These are phyloP conservation scores for Pezicula carpinea DNA, from an alignment of 2,329 filamentous ascomycete species.

Conservation along the genomic window DNA sequence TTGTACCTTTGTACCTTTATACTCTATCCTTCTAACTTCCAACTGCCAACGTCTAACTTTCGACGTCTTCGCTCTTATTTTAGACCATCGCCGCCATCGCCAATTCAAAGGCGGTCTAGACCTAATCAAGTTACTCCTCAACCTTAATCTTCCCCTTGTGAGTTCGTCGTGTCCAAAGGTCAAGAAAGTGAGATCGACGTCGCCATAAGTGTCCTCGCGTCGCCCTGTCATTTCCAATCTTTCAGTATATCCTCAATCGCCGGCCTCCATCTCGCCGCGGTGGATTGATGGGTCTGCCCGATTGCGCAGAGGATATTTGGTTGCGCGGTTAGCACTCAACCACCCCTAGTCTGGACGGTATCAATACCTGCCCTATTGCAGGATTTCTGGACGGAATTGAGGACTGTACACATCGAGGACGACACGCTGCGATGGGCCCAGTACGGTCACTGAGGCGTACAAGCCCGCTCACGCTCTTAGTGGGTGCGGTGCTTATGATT, in stretches of 20 bases:
- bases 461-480: conserved; percentile 69
- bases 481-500: conserved; percentile 68
- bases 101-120: not conserved
- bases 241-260: not conserved
- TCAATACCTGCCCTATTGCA: conserved; percentile 19
- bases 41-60: too few species aligned
- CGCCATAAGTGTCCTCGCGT: too few species aligned
- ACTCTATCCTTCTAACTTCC: too few species aligned
- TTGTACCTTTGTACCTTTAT: too few species aligned
- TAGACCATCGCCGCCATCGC: not conserved
- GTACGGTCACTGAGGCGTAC: conserved; percentile 72
- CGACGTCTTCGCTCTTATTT: not conserved
- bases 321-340: not conserved
- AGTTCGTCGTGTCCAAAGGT: not conserved
- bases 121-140: not conserved
- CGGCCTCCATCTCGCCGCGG: not conserved
- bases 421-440: conserved; percentile 45
- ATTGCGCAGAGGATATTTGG: conserved; percentile 5
- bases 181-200: not conserved
- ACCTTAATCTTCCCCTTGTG: not conserved
- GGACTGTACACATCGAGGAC: too few species aligned
- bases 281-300: conserved; percentile 1
- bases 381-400: conserved; percentile 16
- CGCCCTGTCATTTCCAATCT: not conserved
- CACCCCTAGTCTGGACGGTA: not conserved